Base-by-base conservation (phyloP, 495 filamentous ascomycete species). In the Lineolata rhizophorae region DNA sequence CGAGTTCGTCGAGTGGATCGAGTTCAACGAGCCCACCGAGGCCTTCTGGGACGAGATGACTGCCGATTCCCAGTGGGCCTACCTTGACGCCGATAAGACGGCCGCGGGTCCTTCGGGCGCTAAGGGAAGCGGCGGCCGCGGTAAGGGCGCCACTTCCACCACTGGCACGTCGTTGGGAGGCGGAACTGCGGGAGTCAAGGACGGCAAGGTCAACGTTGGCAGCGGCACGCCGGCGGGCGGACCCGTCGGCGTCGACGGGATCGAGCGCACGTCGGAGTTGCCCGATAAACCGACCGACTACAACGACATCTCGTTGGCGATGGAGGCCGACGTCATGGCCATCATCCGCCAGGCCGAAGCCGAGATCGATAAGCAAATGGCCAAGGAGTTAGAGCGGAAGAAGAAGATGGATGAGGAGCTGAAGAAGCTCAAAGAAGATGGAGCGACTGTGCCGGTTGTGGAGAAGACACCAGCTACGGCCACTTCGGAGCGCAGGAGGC, bases 21-120 rank as follows among this genome's bases (percentile, higher is more conserved):
- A 92, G 20, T 97, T 97, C 60, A 93, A 91, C 51, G 87, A 95
- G 58, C 87, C 87, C 0, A 77, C 80, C 38, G 82, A 52, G 34
- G 46, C 44, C 8, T 24, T 54, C 2, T 54, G 35, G 34, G 47
- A 52, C 28, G 51, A 42, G 15, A 40, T 46, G 18, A 53, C 46
- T 5, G 12, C 25, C 8, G 53, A 56, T 30, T 38, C 43, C 9
- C 53, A 56, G 30, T 56, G 45, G 38, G 37, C 50, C 20, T 53
- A 52, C 36, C 35, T 51, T 4, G 38, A 49, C 30, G 25, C 32
- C 28, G 29, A 13, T 9, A 17, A 1, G 29, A 16, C 24, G 10
- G 20, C 9, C 6, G 36, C 37, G 35, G n/a, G n/a, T n/a, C n/a
- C n/a, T n/a, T n/a, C n/a, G n/a, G n/a, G n/a, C n/a, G n/a, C n/a